These are phyloP conservation scores for Apiotrichum porosum DNA, from an alignment of 1,284 basidiomycete species.

Conservation along the genomic window DNA sequence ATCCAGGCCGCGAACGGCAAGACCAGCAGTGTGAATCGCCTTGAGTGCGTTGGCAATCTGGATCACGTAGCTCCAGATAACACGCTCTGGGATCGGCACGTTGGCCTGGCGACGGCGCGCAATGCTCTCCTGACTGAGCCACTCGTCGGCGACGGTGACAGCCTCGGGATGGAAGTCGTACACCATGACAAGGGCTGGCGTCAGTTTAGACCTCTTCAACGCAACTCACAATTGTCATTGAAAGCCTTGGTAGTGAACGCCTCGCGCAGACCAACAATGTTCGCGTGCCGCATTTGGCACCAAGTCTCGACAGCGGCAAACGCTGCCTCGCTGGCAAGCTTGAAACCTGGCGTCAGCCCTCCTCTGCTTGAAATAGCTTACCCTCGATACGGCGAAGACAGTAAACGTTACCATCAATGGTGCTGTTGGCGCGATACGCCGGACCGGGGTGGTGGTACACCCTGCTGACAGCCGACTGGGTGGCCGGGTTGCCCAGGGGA, in stretches of 20 bases:
- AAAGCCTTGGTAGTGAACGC: conserved; percentile 95
- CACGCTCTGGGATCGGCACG: conserved; percentile 65
- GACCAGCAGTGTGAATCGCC: conserved; percentile 72
- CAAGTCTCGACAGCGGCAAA: conserved; percentile 82
- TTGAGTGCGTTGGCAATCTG: conserved; percentile 87
- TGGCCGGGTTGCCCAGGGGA: conserved; percentile 53
- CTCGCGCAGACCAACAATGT: conserved; percentile 78
- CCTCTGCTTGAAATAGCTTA: conserved; percentile 44
- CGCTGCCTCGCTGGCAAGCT: conserved; percentile 72
- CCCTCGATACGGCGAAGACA: conserved; percentile 80
- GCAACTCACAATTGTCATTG: conserved; percentile 84
- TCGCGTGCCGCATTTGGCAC: conserved; percentile 80
- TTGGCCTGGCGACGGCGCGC: conserved; percentile 22
- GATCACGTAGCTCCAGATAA: conserved; percentile 88
- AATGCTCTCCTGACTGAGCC: conserved; percentile 51
- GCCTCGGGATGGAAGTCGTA: conserved; percentile 87
- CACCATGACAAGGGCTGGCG: conserved; percentile 85
- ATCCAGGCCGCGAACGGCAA: conserved; percentile 80
- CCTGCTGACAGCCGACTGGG: conserved; percentile 60
- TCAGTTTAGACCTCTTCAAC: no score
- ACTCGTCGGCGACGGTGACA: conserved; percentile 71
- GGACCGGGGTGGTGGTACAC: conserved; percentile 64
- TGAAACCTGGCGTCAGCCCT: conserved; percentile 61
- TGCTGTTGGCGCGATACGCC: conserved; percentile 76
- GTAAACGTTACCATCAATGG: conserved; percentile 73